Conservation (phyloP, 1,284 basidiomycete genomes). For the Pseudozyma thailandica region DNA sequence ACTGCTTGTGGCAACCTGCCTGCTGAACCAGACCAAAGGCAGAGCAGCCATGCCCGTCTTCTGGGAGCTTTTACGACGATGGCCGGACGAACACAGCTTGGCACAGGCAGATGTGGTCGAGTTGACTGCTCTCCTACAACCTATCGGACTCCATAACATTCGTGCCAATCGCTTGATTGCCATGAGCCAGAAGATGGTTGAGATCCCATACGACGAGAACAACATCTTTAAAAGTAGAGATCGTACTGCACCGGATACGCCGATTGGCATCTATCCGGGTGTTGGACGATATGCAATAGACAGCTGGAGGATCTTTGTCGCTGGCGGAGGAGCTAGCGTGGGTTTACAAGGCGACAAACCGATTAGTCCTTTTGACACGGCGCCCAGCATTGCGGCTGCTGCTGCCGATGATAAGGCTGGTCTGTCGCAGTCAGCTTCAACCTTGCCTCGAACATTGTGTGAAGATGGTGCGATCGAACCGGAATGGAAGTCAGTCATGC, state of each 20-base stretch:
- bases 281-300: conserved; percentile 44
- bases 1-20: conserved; percentile 36
- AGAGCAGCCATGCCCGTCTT: conserved; percentile 39
- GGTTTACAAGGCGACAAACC: conserved; percentile 21
- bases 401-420: neutral
- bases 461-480: neutral
- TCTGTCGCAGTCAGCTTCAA: neutral
- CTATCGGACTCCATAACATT: conserved; percentile 38
- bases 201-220: conserved; percentile 28
- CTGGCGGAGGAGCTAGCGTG: conserved; percentile 21
- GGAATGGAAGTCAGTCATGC: conserved; percentile 42
- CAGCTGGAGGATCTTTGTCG: conserved; percentile 42
- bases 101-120: conserved; percentile 20
- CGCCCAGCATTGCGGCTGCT: neutral
- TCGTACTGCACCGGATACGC: conserved; percentile 24
- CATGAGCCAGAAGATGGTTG: conserved; percentile 30
- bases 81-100: conserved; percentile 29
- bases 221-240: conserved; percentile 27
- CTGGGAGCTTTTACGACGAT: conserved; percentile 29
- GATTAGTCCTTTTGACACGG: conserved; percentile 16
- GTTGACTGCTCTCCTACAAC: conserved; percentile 29
- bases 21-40: conserved; percentile 48
- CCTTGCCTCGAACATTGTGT: neutral
- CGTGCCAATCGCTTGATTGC: conserved; percentile 28
- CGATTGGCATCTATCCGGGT: conserved; percentile 36